phyloP scores from a whole-genome alignment of 345 rosid genomes.

The Aquilaria yunnanensis region DNA sequence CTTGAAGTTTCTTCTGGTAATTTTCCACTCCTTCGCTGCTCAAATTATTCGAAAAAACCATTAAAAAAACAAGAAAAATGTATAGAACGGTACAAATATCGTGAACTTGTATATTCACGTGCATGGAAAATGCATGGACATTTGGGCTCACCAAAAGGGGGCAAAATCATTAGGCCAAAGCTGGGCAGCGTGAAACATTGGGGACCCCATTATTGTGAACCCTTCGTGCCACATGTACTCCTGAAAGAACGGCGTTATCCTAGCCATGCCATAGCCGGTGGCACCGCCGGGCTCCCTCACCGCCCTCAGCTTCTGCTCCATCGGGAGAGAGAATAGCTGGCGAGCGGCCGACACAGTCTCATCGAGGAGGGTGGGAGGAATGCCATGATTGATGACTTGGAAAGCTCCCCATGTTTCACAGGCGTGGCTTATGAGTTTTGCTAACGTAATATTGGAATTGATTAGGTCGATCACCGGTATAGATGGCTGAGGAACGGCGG shows the following conservation, averaged over 20 bases:
- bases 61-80: neutral
- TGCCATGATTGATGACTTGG: slow-evolving; percentile 57
- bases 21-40: slow-evolving; percentile 51
- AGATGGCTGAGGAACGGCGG: slow-evolving; percentile 13
- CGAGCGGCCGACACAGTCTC: slow-evolving; percentile 44
- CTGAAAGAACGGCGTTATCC: slow-evolving; percentile 58
- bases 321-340: slow-evolving; percentile 60
- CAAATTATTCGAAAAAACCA: neutral
- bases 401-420: slow-evolving; percentile 77
- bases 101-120: slow-evolving; percentile 9
- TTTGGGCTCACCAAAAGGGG: slow-evolving; percentile 50
- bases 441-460: slow-evolving; percentile 27
- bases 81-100: neutral
- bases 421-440: slow-evolving; percentile 34
- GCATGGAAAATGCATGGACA: slow-evolving; percentile 26
- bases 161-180: slow-evolving; percentile 63
- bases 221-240: slow-evolving; percentile 96
- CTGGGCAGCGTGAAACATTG: slow-evolving; percentile 48
- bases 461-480: slow-evolving; percentile 55
- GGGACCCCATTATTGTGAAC: slow-evolving; percentile 69
- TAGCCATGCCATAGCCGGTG: slow-evolving; percentile 71
- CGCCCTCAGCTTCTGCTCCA: slow-evolving; percentile 51
- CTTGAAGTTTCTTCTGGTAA: slow-evolving; percentile 61
- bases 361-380: slow-evolving; percentile 33
- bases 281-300: slow-evolving; percentile 40